Conservation (phyloP, 805 yeast genomes). For the Candida ipomoeae region DNA sequence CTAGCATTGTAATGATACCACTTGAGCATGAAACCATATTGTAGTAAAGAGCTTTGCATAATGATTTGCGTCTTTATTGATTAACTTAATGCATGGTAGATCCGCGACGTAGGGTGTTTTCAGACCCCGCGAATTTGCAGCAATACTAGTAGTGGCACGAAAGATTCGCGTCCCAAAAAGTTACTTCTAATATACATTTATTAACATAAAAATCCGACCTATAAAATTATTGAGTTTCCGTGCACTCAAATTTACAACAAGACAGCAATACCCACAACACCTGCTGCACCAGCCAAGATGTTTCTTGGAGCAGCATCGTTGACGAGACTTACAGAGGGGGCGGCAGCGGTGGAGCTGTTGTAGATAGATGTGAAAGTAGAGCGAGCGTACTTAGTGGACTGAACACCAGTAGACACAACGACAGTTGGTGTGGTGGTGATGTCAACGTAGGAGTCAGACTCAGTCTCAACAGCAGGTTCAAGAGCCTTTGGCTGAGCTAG, state of each 20-base stretch:
- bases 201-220: constrained; percentile 6
- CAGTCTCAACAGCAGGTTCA: constrained; percentile 18
- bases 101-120: neutral
- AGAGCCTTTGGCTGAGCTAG: constrained; percentile 6
- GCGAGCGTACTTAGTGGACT: constrained; percentile 38
- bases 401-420: constrained; percentile 44
- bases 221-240: constrained; percentile 1
- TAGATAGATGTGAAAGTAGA: constrained; percentile 35
- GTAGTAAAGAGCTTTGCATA: neutral
- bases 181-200: constrained; percentile 1
- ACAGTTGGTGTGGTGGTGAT: constrained; percentile 48
- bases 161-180: neutral
- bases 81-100: neutral
- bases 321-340: constrained; percentile 25
- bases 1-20: neutral
- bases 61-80: no score
- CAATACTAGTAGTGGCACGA: neutral
- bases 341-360: constrained; percentile 17
- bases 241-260: constrained; percentile 18
- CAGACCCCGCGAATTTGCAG: neutral
- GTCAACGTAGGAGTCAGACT: constrained; percentile 41
- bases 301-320: constrained; percentile 33
- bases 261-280: constrained; percentile 41
- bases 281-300: constrained; percentile 34
- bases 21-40: neutral